Evolutionary conservation across 2,329 filamentous ascomycete species (phyloP).

Genomic region (Tolypocladium ovalisporum): DNA sequence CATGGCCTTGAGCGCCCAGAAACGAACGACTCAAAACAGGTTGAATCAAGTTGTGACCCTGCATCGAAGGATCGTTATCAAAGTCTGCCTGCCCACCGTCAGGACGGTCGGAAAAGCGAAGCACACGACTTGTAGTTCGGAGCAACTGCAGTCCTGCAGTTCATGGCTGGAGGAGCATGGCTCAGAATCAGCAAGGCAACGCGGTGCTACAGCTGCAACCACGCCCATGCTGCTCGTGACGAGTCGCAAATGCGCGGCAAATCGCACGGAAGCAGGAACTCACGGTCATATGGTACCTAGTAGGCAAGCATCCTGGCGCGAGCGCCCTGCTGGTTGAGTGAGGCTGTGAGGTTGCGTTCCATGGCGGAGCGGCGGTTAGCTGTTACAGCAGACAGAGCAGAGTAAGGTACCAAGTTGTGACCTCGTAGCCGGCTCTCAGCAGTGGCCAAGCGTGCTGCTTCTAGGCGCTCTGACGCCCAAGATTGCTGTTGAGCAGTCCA

Average conservation of each 20-base stretch:
- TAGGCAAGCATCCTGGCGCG: not conserved
- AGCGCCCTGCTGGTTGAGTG: not conserved
- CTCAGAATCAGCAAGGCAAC: not conserved
- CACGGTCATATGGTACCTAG: not conserved
- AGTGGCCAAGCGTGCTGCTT: too few relatives aligned
- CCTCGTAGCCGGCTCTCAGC: too few relatives aligned
- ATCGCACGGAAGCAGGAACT: not conserved
- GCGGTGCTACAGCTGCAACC: not conserved
- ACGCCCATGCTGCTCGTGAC: not conserved
- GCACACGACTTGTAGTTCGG: not conserved
- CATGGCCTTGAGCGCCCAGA: not conserved
- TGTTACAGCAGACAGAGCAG: too few relatives aligned
- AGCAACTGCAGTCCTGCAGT: not conserved
- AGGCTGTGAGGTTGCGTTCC: too few relatives aligned
- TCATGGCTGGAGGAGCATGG: not conserved
- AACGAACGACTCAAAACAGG: not conserved
- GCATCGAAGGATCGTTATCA: too few relatives aligned
- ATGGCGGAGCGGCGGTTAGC: too few relatives aligned
- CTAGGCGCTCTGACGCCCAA: too few relatives aligned
- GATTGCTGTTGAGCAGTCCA: too few relatives aligned
- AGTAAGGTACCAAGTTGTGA: too few relatives aligned
- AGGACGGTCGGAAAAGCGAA: not conserved
- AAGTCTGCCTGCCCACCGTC: too few relatives aligned
- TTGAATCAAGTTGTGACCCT: too few relatives aligned
- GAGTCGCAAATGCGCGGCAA: not conserved